Evolutionary conservation across 345 rosid species (phyloP), one percentile per base, ranked within the genome.

Genomic region (Carallia brachiata): DNA sequence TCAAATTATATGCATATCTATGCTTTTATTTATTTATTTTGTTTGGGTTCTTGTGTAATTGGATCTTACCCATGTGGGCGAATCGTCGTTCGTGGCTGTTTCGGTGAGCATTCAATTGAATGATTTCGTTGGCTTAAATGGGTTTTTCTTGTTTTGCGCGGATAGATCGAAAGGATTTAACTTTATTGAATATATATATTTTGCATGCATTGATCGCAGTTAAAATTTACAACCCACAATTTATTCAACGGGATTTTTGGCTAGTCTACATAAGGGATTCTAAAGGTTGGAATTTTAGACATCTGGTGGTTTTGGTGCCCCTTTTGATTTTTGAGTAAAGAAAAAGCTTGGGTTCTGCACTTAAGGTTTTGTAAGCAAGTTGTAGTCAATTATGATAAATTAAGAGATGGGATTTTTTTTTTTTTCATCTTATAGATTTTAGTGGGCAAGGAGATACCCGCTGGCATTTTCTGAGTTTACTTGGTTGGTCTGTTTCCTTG

Each of bases 141-240:
- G 31, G 32, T 19, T 56, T 56, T 9, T 56, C 60, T 56, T 56
- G 60, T 15, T 61, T 18, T 8, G 36, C 9, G 54, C 32, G 61
- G 73, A 61, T 37, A 53, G 77, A 79, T 79, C 77, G 16, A 16
- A 44, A 7, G 61, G 70, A 52, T 74, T 6, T 63, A 59, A 61
- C 31, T 59, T 71, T 40, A 56, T 23, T 16, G 16, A 44, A 40
- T 40, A n/a, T 55, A 19, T 5, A 6, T 52, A 6, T 17, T 52
- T 2, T 8, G 32, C 10, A 7, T 8, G 7, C 13, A 23, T 19
- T 56, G 10, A 5, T 56, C 13, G 9, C 15, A 23, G 32, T 13
- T 9, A 23, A 56, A 56, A 56, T 56, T 30, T 56, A 27, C 10
- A 56, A 56, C 15, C 16, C 50, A 2, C 50, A 44, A 10, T 44